These are phyloP conservation scores for Astrothelium macrocarpum DNA, from an alignment of 495 filamentous ascomycete species.

Conservation along the genomic window DNA sequence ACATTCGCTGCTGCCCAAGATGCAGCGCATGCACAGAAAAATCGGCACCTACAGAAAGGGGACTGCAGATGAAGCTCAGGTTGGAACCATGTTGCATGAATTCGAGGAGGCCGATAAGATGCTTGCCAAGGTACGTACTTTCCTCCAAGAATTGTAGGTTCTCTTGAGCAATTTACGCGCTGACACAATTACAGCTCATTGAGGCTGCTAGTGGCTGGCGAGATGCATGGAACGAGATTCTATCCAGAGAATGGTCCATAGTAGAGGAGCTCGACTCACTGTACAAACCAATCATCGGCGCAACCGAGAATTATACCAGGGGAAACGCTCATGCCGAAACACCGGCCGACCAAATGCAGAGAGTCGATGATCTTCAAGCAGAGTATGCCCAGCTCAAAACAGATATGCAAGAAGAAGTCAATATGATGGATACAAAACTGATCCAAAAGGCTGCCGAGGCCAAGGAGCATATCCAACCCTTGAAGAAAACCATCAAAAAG, in stretches of 20 bases:
- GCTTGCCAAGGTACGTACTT: conserved; percentile 64
- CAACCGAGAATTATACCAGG: conserved; percentile 42
- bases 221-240: conserved; percentile 72
- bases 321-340: conserved; percentile 48
- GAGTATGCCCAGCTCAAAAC: conserved; percentile 64
- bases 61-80: conserved; percentile 67
- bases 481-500: conserved; percentile 89
- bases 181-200: conserved; percentile 52
- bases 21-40: conserved; percentile 72
- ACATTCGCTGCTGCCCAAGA: conserved; percentile 33
- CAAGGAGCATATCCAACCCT: conserved; percentile 58
- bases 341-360: conserved; percentile 51
- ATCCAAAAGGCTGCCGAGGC: conserved; percentile 64
- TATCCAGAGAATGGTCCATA: conserved; percentile 60
- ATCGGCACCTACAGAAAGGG: conserved; percentile 63
- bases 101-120: conserved; percentile 78
- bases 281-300: conserved; percentile 72
- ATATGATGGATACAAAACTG: conserved; percentile 60
- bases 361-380: conserved; percentile 56
- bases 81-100: conserved; percentile 66
- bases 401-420: conserved; percentile 67
- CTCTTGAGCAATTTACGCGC: background rate
- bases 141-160: no score
- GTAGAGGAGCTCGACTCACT: conserved; percentile 64
- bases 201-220: conserved; percentile 74